Evolutionary conservation across 176 grass and related monocot species (phyloP).

Genomic region (Thinopyrum elongatum): DNA sequence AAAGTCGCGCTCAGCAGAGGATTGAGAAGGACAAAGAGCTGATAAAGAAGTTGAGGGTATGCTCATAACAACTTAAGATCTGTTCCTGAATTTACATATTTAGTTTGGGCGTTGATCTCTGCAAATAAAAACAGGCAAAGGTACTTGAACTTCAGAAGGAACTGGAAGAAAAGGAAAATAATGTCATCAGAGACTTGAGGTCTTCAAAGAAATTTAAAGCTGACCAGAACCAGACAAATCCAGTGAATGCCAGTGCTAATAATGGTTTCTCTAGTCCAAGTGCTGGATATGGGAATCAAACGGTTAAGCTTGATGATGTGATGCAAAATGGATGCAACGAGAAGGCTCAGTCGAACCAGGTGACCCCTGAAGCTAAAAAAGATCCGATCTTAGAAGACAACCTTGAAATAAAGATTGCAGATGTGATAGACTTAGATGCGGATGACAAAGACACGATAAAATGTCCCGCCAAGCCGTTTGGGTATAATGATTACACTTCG

Average conservation of each 20-base stretch:
- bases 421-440: conserved; percentile 39
- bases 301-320: conserved; percentile 6
- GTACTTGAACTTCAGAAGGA: conserved; percentile 69
- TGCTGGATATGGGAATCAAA: conserved; percentile 19
- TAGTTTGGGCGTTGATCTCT: not conserved
- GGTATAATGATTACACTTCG: not conserved
- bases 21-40: conserved; percentile 79
- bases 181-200: conserved; percentile 68
- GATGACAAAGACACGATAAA: conserved; percentile 22
- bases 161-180: conserved; percentile 83
- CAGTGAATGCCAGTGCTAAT: conserved; percentile 12
- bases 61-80: not conserved
- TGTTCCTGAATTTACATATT: not conserved
- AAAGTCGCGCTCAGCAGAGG: conserved; percentile 54
- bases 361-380: not conserved
- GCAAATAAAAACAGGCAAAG: conserved; percentile 39
- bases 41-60: conserved; percentile 74
- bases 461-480: conserved; percentile 22
- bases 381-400: conserved; percentile 20
- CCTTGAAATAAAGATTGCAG: conserved; percentile 3
- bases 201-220: conserved; percentile 68
- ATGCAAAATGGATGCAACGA: conserved; percentile 16
- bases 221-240: conserved; percentile 40
- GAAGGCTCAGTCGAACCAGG: not conserved
- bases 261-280: not conserved